A percentile compares a stretch with the other conserved stretches of the same genome.
Conservation (phyloP, 2,329 filamentous ascomycete species). For the Shiraia bambusicola region DNA sequence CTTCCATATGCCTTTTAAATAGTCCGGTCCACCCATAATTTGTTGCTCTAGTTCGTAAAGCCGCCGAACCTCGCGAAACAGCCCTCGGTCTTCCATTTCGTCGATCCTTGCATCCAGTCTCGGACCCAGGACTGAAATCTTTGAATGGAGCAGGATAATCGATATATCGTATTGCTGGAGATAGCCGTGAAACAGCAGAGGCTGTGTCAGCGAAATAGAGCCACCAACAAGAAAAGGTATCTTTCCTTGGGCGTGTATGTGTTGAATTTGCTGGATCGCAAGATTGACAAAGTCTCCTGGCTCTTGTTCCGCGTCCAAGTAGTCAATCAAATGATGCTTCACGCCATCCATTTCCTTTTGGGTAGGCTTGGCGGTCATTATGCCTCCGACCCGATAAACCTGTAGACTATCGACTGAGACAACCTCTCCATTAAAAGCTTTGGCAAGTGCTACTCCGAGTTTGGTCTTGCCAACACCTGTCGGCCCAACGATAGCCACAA, state of each 20-base stretch:
- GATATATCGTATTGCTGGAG: not conserved
- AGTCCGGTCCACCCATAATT: not conserved
- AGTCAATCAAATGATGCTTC: constrained; percentile 1
- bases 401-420: constrained; percentile 2
- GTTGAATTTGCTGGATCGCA: not conserved
- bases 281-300: not conserved
- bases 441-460: not conserved
- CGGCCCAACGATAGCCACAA: not conserved
- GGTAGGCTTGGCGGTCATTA: constrained; percentile 1
- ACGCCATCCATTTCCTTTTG: constrained; percentile 1
- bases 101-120: not conserved
- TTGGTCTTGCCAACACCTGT: constrained; percentile 1
- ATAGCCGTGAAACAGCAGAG: not conserved
- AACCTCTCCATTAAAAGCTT: constrained; percentile 1
- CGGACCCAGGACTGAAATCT: not conserved
- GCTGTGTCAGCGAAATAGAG: not conserved
- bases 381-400: not conserved
- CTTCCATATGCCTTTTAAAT: not conserved
- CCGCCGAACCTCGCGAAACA: not conserved
- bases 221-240: not conserved
- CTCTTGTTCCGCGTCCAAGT: constrained; percentile 1
- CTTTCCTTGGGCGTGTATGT: not conserved
- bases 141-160: not conserved
- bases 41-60: not conserved
- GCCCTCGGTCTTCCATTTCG: not conserved